Percentiles rank a stretch among this genome's conserved stretches.
phyloP scores from a whole-genome alignment of 225 moss, liverwort and hornwort genomes.

The Sphagnum contortum region DNA sequence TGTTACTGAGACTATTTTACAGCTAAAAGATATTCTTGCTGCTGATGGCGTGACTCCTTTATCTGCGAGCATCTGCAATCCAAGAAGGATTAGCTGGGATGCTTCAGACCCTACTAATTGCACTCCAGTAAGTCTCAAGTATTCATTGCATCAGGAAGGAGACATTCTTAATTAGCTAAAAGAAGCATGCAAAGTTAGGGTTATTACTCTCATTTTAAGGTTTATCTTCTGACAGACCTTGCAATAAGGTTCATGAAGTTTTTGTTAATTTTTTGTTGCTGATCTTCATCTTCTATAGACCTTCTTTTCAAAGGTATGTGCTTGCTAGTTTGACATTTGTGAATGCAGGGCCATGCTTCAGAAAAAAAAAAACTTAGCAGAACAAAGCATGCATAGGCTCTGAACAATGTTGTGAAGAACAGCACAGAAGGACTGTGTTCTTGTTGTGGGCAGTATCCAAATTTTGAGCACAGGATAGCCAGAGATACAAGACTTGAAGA shows the following conservation, averaged over 20 bases:
- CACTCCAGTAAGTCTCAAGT: slow-evolving; percentile 19
- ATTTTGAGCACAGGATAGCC: too few relatives aligned
- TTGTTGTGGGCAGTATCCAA: too few relatives aligned
- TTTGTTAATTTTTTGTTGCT: not conserved
- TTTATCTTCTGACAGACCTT: not conserved
- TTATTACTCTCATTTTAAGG: not conserved
- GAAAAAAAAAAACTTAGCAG: too few relatives aligned
- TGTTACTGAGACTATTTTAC: slow-evolving; percentile 32
- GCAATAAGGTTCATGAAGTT: not conserved
- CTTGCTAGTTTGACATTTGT: too few relatives aligned
- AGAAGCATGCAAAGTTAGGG: not conserved
- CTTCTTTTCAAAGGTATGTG: too few relatives aligned
- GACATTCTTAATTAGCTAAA: not conserved
- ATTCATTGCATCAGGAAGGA: not conserved
- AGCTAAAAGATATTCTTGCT: slow-evolving; percentile 31
- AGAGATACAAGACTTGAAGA: too few relatives aligned
- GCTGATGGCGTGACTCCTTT: slow-evolving; percentile 35
- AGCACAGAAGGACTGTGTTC: too few relatives aligned
- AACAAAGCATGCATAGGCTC: too few relatives aligned
- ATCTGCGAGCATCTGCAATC: slow-evolving; percentile 29
- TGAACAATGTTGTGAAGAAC: too few relatives aligned
- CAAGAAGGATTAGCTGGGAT: slow-evolving; percentile 42
- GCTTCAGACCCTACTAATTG: slow-evolving; percentile 17
- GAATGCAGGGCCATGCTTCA: too few relatives aligned
- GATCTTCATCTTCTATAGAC: not conserved